Evolutionary conservation across 495 filamentous ascomycete genomes (phyloP).

Genomic region (Penicillium subrubescens): DNA sequence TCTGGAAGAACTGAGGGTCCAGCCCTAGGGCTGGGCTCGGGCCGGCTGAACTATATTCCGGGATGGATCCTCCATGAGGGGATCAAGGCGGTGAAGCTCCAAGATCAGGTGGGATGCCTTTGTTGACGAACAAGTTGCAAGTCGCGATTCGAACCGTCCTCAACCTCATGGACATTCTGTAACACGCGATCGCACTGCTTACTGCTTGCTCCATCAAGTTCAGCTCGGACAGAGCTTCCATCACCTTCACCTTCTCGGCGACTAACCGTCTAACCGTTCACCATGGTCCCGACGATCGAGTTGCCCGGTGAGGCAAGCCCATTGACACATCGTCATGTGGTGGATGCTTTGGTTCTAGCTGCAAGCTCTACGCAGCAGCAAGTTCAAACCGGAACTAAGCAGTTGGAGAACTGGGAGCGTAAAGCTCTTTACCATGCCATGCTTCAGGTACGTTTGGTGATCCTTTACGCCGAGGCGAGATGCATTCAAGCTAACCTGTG

Average conservation of each 20-base stretch:
- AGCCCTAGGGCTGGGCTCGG: constrained; percentile 33
- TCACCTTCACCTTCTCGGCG: neutral
- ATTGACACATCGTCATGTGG: constrained; percentile 66
- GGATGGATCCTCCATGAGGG: constrained; percentile 26
- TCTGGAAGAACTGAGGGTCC: constrained; percentile 29
- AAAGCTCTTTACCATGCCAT: constrained; percentile 72
- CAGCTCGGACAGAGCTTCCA: constrained; percentile 6
- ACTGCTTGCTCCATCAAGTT: neutral
- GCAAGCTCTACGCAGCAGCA: constrained; percentile 72
- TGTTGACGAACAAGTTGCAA: constrained; percentile 1
- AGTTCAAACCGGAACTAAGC: constrained; percentile 76
- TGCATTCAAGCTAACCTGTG: constrained; percentile 3
- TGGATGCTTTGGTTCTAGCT: constrained; percentile 69
- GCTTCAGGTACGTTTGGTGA: constrained; percentile 61
- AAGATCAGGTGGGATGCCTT: constrained; percentile 10
- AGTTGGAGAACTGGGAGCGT: constrained; percentile 85
- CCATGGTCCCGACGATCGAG: constrained; percentile 53
- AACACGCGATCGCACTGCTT: neutral
- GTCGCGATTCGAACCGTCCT: neutral
- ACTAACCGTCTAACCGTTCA: constrained; percentile 9
- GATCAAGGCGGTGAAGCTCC: constrained; percentile 19
- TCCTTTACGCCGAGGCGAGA: constrained; percentile 4
- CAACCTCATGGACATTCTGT: neutral
- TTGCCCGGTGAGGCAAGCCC: constrained; percentile 63
- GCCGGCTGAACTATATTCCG: constrained; percentile 32